A percentile compares a stretch with the other conserved stretches of the same genome.
Conservation (phyloP, 2,329 filamentous ascomycete species). For the Trichophyton benhamiae region DNA sequence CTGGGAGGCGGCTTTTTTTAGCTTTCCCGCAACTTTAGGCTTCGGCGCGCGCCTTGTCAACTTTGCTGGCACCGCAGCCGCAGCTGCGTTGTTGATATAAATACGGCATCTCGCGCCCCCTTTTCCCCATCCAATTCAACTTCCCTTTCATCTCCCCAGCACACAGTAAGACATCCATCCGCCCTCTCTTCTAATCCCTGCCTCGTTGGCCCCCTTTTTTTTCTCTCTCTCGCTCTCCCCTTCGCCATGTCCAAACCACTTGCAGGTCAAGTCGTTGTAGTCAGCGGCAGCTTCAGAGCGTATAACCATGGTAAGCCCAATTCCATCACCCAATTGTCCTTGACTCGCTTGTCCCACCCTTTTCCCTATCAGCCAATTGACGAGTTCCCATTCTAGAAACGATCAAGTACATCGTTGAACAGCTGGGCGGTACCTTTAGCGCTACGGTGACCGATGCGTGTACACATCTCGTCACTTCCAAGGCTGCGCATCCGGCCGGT, state of each 20-base stretch:
- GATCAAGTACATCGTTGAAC: conserved; percentile 23
- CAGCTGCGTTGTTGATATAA: neutral
- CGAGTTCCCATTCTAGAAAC: conserved; percentile 16
- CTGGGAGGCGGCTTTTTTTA: neutral
- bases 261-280: conserved; percentile 34
- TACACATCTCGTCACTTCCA: conserved; percentile 31
- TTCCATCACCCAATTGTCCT: neutral
- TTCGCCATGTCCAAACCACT: conserved; percentile 20
- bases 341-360: too few relatives aligned
- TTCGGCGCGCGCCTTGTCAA: neutral
- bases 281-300: conserved; percentile 50
- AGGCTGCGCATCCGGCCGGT: conserved; percentile 26
- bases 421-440: conserved; percentile 24
- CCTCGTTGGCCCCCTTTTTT: neutral
- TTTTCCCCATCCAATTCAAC: neutral
- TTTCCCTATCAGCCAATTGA: neutral
- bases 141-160: neutral
- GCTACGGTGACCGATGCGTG: conserved; percentile 21
- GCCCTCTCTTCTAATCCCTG: too few relatives aligned
- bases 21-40: neutral
- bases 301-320: conserved; percentile 37
- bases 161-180: neutral
- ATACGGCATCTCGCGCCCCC: neutral
- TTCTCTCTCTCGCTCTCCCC: neutral
- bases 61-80: neutral